Evolutionary conservation across 345 rosid genomes (phyloP).

Genomic region (Aquilaria yunnanensis): DNA sequence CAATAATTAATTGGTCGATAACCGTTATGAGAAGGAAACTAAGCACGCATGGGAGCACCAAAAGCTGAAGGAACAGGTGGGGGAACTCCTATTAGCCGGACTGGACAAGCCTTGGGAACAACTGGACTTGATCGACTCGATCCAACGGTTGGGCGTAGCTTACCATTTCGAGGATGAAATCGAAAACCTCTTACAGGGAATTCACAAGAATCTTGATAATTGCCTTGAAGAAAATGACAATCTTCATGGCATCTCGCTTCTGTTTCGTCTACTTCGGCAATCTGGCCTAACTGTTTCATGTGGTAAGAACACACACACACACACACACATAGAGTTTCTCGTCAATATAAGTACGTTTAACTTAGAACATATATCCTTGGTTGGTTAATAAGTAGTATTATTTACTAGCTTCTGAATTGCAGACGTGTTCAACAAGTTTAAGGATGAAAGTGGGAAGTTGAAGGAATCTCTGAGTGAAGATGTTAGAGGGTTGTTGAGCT

Average conservation of each 20-base stretch:
- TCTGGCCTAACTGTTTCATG: constrained; percentile 13
- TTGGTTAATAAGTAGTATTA: no score
- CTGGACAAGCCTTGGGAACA: background rate
- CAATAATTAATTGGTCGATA: no score
- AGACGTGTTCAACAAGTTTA: constrained; percentile 21
- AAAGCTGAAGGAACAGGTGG: constrained; percentile 17
- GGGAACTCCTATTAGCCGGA: constrained; percentile 9
- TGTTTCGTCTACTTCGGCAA: constrained; percentile 25
- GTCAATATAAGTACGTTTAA: no score
- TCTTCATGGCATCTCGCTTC: constrained; percentile 13
- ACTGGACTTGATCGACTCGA: constrained; percentile 22
- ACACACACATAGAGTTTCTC: no score
- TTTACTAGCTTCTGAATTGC: background rate
- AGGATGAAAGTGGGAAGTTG: constrained; percentile 19
- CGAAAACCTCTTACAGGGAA: constrained; percentile 1
- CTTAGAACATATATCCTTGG: no score
- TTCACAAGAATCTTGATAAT: background rate
- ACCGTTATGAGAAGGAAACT: no score
- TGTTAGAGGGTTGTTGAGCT: constrained; percentile 16
- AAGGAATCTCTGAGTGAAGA: constrained; percentile 6
- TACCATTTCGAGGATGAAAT: constrained; percentile 24
- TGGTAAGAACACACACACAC: constrained; percentile 11
- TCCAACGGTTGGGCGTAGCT: constrained; percentile 23
- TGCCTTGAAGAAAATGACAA: background rate
- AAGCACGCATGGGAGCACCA: background rate